Percentiles rank a stretch among this genome's conserved stretches.
Conservation (phyloP, 805 yeast genomes). For the Candida montana region DNA sequence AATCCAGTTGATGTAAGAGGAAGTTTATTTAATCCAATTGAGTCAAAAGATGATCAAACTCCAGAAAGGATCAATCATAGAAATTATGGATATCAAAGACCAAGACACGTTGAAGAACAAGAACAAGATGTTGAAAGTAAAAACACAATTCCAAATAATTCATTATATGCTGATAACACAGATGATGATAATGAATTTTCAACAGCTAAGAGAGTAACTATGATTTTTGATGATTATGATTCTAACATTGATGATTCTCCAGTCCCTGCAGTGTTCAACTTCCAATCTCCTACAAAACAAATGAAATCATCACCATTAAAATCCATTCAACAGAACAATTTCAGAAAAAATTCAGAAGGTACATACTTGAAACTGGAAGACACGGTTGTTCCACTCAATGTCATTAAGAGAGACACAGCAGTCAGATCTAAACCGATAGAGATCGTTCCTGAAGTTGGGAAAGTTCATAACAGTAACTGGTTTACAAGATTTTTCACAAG, state of each 20-base stretch:
- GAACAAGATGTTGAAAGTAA: constrained; percentile 14
- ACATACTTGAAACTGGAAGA: constrained; percentile 14
- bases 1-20: constrained; percentile 19
- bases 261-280: constrained; percentile 1
- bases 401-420: constrained; percentile 12
- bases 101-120: constrained; percentile 10
- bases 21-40: constrained; percentile 20
- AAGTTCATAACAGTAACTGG: constrained; percentile 28
- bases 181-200: constrained; percentile 20
- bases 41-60: constrained; percentile 13
- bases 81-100: constrained; percentile 12
- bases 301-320: constrained; percentile 19
- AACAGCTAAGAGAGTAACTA: constrained; percentile 24
- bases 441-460: constrained; percentile 14
- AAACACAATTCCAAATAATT: constrained; percentile 18
- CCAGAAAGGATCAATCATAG: constrained; percentile 10
- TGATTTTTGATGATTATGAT: constrained; percentile 22
- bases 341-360: constrained; percentile 13
- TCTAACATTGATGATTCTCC: constrained; percentile 3
- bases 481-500: constrained; percentile 34
- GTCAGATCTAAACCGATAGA: neutral
- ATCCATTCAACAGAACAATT: constrained; percentile 19
- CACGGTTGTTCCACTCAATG: constrained; percentile 20
- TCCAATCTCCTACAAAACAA: constrained; percentile 7
- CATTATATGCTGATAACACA: constrained; percentile 23